These are phyloP conservation scores for Delonix regia DNA, from an alignment of 306 rosid species.

Conservation along the genomic window DNA sequence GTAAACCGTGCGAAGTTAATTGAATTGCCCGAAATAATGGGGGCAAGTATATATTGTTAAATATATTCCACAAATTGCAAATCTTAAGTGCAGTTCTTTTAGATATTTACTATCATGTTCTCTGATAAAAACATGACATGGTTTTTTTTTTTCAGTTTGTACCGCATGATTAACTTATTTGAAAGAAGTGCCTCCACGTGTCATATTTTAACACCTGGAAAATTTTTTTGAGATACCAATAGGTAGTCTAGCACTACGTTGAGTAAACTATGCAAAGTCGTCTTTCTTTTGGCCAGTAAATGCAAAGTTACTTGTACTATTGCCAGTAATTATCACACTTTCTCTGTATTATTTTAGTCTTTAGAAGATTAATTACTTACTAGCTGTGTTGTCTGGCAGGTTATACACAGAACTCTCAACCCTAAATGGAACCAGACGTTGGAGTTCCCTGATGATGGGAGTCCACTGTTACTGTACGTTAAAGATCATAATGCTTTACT, in stretches of 20 bases:
- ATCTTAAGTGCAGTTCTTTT: neutral
- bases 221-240: no score
- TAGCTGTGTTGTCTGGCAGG: slow-evolving; percentile 49
- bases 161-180: no score
- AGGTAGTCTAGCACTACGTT: no score
- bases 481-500: slow-evolving; percentile 86
- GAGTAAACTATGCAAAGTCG: no score
- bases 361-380: slow-evolving; percentile 16
- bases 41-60: neutral
- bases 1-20: neutral
- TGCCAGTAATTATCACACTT: no score
- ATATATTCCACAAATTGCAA: neutral
- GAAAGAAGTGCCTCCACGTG: no score
- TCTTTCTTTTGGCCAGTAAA: no score
- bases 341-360: neutral
- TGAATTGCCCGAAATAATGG: neutral
- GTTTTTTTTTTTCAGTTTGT: no score
- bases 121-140: no score
- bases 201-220: no score
- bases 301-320: no score
- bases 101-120: no score
- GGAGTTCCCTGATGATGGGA: slow-evolving; percentile 86
- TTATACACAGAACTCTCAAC: slow-evolving; percentile 74
- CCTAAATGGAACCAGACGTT: slow-evolving; percentile 96
- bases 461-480: slow-evolving; percentile 73